A percentile compares a stretch with the other conserved stretches of the same genome.
These are phyloP conservation scores for Amaranthus tricolor DNA, from an alignment of 179 eudicot species.

Conservation along the genomic window DNA sequence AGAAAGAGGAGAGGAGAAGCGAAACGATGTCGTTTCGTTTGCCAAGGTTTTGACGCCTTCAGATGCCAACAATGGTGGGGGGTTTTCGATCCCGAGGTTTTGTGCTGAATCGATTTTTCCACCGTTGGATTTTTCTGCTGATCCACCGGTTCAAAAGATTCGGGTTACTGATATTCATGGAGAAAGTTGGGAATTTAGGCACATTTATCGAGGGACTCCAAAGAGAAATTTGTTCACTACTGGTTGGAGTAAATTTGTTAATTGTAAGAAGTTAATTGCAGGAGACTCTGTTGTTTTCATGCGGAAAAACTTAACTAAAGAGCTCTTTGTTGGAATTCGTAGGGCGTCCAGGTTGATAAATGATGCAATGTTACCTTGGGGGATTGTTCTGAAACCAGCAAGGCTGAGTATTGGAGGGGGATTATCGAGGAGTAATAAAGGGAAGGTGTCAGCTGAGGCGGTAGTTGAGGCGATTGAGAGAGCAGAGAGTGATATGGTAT, in stretches of 20 bases:
- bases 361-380: neutral
- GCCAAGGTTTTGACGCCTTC: slow-evolving; percentile 70
- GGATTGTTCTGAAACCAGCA: neutral
- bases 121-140: slow-evolving; percentile 43
- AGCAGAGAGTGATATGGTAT: slow-evolving; percentile 45
- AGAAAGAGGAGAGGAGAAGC: neutral
- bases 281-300: slow-evolving; percentile 75
- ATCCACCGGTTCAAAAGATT: slow-evolving; percentile 71
- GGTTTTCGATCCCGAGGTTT: slow-evolving; percentile 74
- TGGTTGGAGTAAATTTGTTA: slow-evolving; percentile 88
- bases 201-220: slow-evolving; percentile 81
- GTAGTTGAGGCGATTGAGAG: slow-evolving; percentile 46
- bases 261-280: slow-evolving; percentile 58
- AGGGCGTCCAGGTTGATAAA: slow-evolving; percentile 28
- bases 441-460: slow-evolving; percentile 37
- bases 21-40: slow-evolving; percentile 36
- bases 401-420: neutral
- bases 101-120: slow-evolving; percentile 81
- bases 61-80: slow-evolving; percentile 90
- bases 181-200: slow-evolving; percentile 54
- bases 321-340: slow-evolving; percentile 62
- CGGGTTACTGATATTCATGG: slow-evolving; percentile 48
- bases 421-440: slow-evolving; percentile 35
- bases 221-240: slow-evolving; percentile 74
- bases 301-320: slow-evolving; percentile 20